Evolutionary conservation across 2,329 filamentous ascomycete genomes (phyloP).

Genomic region (Chrysoporthe deuterocubensis): DNA sequence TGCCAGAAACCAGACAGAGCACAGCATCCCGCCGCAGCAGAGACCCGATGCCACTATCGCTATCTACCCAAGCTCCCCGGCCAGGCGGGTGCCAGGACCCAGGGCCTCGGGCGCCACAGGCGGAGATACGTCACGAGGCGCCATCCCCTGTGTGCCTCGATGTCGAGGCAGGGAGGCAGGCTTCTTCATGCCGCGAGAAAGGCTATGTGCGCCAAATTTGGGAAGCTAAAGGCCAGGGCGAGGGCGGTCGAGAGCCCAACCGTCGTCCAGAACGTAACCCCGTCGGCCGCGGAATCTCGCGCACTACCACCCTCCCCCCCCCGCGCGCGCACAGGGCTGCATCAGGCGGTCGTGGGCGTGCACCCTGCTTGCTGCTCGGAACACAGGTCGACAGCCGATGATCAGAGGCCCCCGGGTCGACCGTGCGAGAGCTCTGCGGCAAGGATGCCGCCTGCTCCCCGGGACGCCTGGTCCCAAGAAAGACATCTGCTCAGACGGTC

Average conservation of each 20-base stretch:
- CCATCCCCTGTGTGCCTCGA: neutral
- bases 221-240: conserved; percentile 1
- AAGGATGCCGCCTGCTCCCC: conserved; percentile 23
- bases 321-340: conserved; percentile 9
- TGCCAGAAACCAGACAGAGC: too few relatives aligned
- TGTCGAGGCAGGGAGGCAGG: conserved; percentile 8
- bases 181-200: conserved; percentile 5
- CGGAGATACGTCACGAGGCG: neutral
- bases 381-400: neutral
- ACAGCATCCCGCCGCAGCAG: neutral
- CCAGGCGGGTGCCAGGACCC: neutral
- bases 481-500: neutral
- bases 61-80: neutral
- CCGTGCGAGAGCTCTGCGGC: conserved; percentile 17
- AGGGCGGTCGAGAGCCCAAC: neutral
- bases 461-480: conserved; percentile 9
- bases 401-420: neutral
- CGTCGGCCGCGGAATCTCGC: too few relatives aligned
- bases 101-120: neutral
- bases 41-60: neutral
- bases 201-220: conserved; percentile 11
- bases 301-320: too few relatives aligned
- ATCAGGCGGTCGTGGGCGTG: neutral
- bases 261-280: neutral
- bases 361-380: neutral